Percentiles rank a stretch among this genome's conserved stretches.
Evolutionary conservation across 2,329 filamentous ascomycete species (phyloP).

Genomic region (Tolypocladium inflatum): DNA sequence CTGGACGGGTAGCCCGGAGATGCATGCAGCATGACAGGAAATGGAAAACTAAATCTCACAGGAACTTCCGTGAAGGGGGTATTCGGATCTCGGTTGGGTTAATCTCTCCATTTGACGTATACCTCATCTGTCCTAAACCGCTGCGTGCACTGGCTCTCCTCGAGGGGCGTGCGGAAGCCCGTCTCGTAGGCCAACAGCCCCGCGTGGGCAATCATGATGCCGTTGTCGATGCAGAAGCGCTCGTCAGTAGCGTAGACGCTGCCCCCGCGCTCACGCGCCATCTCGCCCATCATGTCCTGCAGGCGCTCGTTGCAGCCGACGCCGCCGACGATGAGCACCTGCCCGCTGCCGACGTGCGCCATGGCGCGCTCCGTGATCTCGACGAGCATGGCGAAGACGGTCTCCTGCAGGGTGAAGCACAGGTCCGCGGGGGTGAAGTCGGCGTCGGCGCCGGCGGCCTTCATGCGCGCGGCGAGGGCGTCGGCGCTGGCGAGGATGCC

Average conservation of each 20-base stretch:
- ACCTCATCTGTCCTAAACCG: constrained; percentile 78
- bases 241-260: constrained; percentile 94
- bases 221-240: constrained; percentile 97
- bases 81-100: background rate
- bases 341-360: constrained; percentile 85
- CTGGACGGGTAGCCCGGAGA: background rate
- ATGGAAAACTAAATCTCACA: background rate
- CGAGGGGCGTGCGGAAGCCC: constrained; percentile 66
- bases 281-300: constrained; percentile 97
- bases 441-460: constrained; percentile 32
- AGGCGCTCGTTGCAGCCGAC: constrained; percentile 91
- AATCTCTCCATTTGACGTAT: constrained; percentile 68
- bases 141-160: constrained; percentile 78
- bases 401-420: constrained; percentile 93
- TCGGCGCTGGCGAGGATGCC: constrained; percentile 84
- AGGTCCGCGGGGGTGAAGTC: constrained; percentile 73
- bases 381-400: constrained; percentile 91
- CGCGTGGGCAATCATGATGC: constrained; percentile 98
- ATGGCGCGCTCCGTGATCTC: constrained; percentile 98
- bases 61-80: background rate
- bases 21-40: background rate
- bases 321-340: constrained; percentile 91
- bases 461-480: constrained; percentile 62
- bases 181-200: constrained; percentile 77
- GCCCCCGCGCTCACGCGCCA: constrained; percentile 82